Evolutionary conservation across 805 yeast genomes (phyloP).

Genomic region (Zygosaccharomyces bailii): DNA sequence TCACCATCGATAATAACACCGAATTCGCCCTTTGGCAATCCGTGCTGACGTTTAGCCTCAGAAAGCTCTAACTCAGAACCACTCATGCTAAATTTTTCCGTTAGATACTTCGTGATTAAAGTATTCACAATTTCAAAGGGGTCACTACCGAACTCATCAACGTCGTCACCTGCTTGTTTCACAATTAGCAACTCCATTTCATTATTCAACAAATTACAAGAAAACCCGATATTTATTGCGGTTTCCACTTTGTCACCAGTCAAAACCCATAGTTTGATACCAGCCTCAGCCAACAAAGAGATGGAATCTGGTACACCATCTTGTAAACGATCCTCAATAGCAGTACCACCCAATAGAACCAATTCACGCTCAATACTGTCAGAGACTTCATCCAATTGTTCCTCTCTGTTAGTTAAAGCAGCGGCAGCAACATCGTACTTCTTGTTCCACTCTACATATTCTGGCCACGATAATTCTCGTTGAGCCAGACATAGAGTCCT

Average conservation of each 20-base stretch:
- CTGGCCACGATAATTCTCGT: conserved; percentile 58
- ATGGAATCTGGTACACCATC: conserved; percentile 86
- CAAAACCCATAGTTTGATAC: conserved; percentile 80
- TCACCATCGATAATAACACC: conserved; percentile 81
- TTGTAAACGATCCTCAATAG: conserved; percentile 80
- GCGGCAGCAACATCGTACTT: conserved; percentile 64
- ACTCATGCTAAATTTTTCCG: conserved; percentile 51
- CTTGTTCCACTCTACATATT: conserved; percentile 60
- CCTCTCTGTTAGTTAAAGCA: conserved; percentile 62
- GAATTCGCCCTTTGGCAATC: conserved; percentile 61
- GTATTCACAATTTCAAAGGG: conserved; percentile 43
- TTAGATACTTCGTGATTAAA: conserved; percentile 51
- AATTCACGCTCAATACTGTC: conserved; percentile 68
- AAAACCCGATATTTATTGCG: conserved; percentile 82
- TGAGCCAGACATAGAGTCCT: conserved; percentile 80
- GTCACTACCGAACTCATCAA: conserved; percentile 42
- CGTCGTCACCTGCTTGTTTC: conserved; percentile 48
- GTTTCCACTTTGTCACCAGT: conserved; percentile 91
- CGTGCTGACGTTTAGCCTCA: conserved; percentile 53
- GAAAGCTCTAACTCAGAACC: conserved; percentile 59
- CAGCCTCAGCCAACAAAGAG: conserved; percentile 64
- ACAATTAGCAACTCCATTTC: conserved; percentile 73
- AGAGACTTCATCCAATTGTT: conserved; percentile 68
- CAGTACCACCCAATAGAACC: conserved; percentile 73
- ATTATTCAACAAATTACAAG: conserved; percentile 71